phyloP scores from a whole-genome alignment of 345 rosid species.

The Odontarrhena argentea region DNA sequence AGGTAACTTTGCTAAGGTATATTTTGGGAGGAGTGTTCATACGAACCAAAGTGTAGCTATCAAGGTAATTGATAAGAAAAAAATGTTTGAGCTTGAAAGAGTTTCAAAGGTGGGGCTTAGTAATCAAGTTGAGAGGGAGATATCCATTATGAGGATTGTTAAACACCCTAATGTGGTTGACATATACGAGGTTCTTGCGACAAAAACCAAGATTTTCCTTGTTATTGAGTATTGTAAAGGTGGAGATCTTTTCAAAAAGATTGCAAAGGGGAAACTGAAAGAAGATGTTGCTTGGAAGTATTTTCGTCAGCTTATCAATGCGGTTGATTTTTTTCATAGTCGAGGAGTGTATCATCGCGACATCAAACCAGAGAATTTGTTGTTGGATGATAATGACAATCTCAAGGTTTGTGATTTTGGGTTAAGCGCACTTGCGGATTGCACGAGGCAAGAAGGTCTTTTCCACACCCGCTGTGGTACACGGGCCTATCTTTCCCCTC shows the following conservation, averaged over 20 bases:
- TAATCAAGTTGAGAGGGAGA: constrained; percentile 65
- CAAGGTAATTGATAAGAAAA: constrained; percentile 66
- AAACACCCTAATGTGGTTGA: constrained; percentile 61
- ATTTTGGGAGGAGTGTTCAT: constrained; percentile 53
- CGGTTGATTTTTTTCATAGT: constrained; percentile 65
- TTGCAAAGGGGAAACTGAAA: constrained; percentile 55
- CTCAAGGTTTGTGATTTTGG: constrained; percentile 73
- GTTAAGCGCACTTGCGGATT: constrained; percentile 60
- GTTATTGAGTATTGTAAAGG: constrained; percentile 67
- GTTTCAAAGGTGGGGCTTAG: constrained; percentile 44
- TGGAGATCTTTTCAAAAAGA: constrained; percentile 63
- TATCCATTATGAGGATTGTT: constrained; percentile 67
- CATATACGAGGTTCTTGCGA: constrained; percentile 70
- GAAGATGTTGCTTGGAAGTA: constrained; percentile 60
- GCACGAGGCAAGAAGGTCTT: constrained; percentile 59
- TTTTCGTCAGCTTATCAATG: constrained; percentile 59
- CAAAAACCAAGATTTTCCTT: constrained; percentile 61
- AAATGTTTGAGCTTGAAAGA: constrained; percentile 36
- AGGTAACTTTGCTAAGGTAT: constrained; percentile 68
- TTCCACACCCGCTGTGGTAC: constrained; percentile 71
- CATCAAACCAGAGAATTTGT: constrained; percentile 65
- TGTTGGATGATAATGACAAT: constrained; percentile 66
- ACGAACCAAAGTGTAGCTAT: constrained; percentile 58
- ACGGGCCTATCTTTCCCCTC: constrained; percentile 70
- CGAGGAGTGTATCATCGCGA: constrained; percentile 40